Evolutionary conservation across 2,329 filamentous ascomycete species (phyloP).

Genomic region (Penicillium sp.): DNA sequence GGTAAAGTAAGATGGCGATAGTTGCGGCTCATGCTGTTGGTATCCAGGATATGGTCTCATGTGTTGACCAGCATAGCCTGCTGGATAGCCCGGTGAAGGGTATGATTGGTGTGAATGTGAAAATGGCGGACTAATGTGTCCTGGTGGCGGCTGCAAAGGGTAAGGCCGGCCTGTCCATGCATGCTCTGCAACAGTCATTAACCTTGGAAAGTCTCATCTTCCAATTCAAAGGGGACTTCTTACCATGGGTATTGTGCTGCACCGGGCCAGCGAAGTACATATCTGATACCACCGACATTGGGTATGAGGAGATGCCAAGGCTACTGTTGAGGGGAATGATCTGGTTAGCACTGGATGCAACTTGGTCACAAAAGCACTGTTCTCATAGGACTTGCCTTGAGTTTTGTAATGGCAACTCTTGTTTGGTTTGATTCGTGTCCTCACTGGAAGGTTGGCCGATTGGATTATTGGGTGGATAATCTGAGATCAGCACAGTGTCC

Average conservation of each 20-base stretch:
- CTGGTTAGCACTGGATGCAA: constrained; percentile 1
- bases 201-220: neutral
- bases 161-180: constrained; percentile 33
- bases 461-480: constrained; percentile 6
- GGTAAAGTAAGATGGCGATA: constrained; percentile 15
- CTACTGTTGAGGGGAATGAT: constrained; percentile 9
- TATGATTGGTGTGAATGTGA: constrained; percentile 27
- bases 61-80: constrained; percentile 29
- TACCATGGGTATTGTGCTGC: constrained; percentile 36
- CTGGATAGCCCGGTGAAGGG: constrained; percentile 23
- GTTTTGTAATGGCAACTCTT: constrained; percentile 8
- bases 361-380: neutral
- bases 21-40: constrained; percentile 13
- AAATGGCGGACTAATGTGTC: constrained; percentile 30
- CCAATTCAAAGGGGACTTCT: neutral
- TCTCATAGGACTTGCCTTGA: constrained; percentile 12
- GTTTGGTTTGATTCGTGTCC: constrained; percentile 3
- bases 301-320: constrained; percentile 20
- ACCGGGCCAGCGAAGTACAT: constrained; percentile 28
- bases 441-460: constrained; percentile 10
- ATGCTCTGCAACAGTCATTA: constrained; percentile 31
- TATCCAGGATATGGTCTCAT: constrained; percentile 19
- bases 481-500: constrained; percentile 6
- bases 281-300: constrained; percentile 26
- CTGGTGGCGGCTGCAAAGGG: constrained; percentile 29